These are phyloP conservation scores for Parietichytrium sp. DNA, from an alignment of 108 stramenopile genomes.

Conservation along the genomic window DNA sequence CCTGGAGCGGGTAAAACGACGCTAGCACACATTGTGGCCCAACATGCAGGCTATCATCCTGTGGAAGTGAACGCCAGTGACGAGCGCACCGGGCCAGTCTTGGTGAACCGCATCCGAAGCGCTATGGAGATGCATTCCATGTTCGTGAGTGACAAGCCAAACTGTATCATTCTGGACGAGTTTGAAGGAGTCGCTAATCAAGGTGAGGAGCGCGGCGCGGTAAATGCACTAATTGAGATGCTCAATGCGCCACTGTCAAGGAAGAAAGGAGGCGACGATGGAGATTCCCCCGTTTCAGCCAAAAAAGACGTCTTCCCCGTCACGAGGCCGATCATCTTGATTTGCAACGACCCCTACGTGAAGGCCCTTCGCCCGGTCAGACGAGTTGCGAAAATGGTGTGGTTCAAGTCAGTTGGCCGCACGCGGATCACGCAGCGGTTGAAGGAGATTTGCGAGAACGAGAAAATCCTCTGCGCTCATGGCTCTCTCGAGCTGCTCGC, in stretches of 20 bases:
- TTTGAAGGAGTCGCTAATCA: constrained; percentile 76
- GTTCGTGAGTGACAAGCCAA: constrained; percentile 60
- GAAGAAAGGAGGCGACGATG: neutral
- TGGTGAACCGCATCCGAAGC: constrained; percentile 46
- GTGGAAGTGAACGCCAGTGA: constrained; percentile 94
- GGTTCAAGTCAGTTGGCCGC: constrained; percentile 69
- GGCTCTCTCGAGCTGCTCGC: constrained; percentile 70
- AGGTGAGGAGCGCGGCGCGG: constrained; percentile 73
- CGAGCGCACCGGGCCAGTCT: constrained; percentile 79
- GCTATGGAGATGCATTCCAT: constrained; percentile 41
- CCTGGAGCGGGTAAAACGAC: constrained; percentile 96
- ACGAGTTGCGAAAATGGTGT: constrained; percentile 76
- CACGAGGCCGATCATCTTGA: constrained; percentile 87
- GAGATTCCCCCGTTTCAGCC: neutral
- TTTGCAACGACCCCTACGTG: constrained; percentile 94
- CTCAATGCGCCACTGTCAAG: constrained; percentile 51
- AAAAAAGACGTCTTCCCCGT: constrained; percentile 59
- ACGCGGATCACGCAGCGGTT: constrained; percentile 76
- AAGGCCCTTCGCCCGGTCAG: constrained; percentile 85
- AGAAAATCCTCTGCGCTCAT: constrained; percentile 61
- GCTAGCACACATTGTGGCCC: constrained; percentile 86
- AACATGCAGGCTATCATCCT: constrained; percentile 84
- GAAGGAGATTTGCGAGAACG: constrained; percentile 68
- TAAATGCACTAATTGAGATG: constrained; percentile 78
- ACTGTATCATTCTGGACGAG: constrained; percentile 90